Conservation (phyloP, 768 basidiomycete species). For the Hygrocybe punicea region DNA sequence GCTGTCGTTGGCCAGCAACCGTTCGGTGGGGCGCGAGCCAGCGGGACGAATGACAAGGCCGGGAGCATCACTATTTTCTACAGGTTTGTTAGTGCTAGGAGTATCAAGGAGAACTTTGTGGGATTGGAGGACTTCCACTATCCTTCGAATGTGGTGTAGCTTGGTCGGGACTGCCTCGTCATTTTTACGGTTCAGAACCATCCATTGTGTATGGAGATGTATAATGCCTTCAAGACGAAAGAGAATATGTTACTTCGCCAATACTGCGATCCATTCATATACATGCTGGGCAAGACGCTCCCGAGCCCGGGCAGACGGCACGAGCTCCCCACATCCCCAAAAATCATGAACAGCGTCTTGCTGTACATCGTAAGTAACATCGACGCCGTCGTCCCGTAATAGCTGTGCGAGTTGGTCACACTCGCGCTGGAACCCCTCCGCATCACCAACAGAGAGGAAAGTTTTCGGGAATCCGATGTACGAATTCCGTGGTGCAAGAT, state of each 20-base stretch:
- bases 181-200: too few relatives aligned
- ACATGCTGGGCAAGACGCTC: conserved; percentile 1
- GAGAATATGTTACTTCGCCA: not conserved
- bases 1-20: conserved; percentile 98
- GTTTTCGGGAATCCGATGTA: conserved; percentile 18
- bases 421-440: conserved; percentile 19
- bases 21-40: conserved; percentile 89
- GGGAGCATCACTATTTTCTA: conserved; percentile 68
- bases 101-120: conserved; percentile 97
- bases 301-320: conserved; percentile 13
- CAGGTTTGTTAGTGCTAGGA: conserved; percentile 83
- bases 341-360: conserved; percentile 23
- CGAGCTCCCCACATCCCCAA: conserved; percentile 13
- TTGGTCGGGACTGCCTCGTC: too few relatives aligned
- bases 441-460: conserved; percentile 21
- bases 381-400: conserved; percentile 20
- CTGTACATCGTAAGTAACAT: conserved; percentile 20
- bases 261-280: conserved; percentile 5
- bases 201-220: too few relatives aligned
- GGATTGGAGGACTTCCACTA: conserved; percentile 76
- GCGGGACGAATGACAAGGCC: conserved; percentile 98
- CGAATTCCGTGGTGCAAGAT: conserved; percentile 15
- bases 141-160: conserved; percentile 77
- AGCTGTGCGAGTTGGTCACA: conserved; percentile 15
- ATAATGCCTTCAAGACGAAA: not conserved